phyloP scores from a whole-genome alignment of 2,329 filamentous ascomycete genomes.

The Aspergillus tubingensis region DNA sequence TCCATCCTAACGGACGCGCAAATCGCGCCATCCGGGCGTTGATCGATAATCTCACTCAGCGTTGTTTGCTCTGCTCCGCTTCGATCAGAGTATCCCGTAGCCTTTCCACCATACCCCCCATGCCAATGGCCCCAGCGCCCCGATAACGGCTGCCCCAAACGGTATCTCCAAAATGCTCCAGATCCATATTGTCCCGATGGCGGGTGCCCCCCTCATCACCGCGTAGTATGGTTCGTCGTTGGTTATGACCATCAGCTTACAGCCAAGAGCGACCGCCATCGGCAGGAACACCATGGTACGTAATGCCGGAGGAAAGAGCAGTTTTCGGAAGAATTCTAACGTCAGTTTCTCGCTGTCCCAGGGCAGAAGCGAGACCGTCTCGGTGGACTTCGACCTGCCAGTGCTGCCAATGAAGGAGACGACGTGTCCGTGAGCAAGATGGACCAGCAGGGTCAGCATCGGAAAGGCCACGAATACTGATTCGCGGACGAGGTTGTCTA shows the following conservation, averaged over 20 bases:
- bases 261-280: slow-evolving; percentile 54
- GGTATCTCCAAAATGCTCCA: slow-evolving; percentile 90
- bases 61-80: too few relatives aligned
- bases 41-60: background rate
- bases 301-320: slow-evolving; percentile 37
- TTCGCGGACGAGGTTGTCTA: slow-evolving; percentile 36
- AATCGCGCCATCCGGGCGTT: background rate
- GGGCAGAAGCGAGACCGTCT: slow-evolving; percentile 28
- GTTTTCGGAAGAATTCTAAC: slow-evolving; percentile 28
- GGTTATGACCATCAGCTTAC: slow-evolving; percentile 77
- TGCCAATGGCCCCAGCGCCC: slow-evolving; percentile 51
- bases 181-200: slow-evolving; percentile 85
- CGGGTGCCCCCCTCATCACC: slow-evolving; percentile 89
- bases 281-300: slow-evolving; percentile 31
- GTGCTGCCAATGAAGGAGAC: slow-evolving; percentile 31
- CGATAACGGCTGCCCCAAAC: slow-evolving; percentile 64
- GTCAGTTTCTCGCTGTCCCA: slow-evolving; percentile 28
- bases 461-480: slow-evolving; percentile 45
- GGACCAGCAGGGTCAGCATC: slow-evolving; percentile 45
- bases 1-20: slow-evolving; percentile 1
- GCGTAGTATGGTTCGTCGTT: slow-evolving; percentile 80
- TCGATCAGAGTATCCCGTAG: slow-evolving; percentile 45
- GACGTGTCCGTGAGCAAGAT: slow-evolving; percentile 49
- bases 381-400: slow-evolving; percentile 2
- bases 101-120: slow-evolving; percentile 58